Conservation (phyloP, 2,329 filamentous ascomycete species). For the Claviceps fusiformis region DNA sequence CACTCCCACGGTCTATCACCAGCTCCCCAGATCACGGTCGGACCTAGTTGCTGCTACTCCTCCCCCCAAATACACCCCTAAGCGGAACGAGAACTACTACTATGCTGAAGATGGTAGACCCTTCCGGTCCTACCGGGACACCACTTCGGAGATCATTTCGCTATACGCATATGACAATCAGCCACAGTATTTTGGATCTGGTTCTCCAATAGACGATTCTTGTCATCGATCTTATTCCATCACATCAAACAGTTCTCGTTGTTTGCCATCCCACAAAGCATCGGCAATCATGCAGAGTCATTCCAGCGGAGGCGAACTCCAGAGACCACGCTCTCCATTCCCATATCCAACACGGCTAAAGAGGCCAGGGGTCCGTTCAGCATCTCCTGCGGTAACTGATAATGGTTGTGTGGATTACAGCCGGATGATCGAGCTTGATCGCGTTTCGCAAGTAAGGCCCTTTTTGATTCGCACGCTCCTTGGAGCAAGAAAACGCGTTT, state of each 20-base stretch:
- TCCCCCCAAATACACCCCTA: slow-evolving; percentile 14
- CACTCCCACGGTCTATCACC: slow-evolving; percentile 16
- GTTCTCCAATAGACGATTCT: slow-evolving; percentile 31
- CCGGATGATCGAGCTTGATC: slow-evolving; percentile 36
- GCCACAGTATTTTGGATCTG: slow-evolving; percentile 27
- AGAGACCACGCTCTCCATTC: slow-evolving; percentile 44
- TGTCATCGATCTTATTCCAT: slow-evolving; percentile 40
- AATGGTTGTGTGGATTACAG: slow-evolving; percentile 34
- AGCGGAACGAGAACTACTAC: slow-evolving; percentile 17
- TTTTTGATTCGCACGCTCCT: not conserved
- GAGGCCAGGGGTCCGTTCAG: slow-evolving; percentile 35
- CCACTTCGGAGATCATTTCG: slow-evolving; percentile 40
- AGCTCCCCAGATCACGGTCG: slow-evolving; percentile 15
- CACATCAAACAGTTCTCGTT: slow-evolving; percentile 35
- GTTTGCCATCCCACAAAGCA: slow-evolving; percentile 33
- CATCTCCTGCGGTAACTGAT: slow-evolving; percentile 35
- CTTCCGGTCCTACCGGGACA: slow-evolving; percentile 36
- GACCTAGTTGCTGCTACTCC: slow-evolving; percentile 17
- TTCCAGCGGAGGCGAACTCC: slow-evolving; percentile 26
- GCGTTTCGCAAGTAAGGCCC: slow-evolving; percentile 29
- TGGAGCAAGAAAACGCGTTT: not conserved
- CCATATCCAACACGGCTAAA: slow-evolving; percentile 44
- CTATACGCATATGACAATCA: slow-evolving; percentile 40
- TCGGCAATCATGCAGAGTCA: slow-evolving; percentile 34
- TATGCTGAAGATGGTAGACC: slow-evolving; percentile 28